A percentile compares a stretch with the other conserved stretches of the same genome.
phyloP scores from a whole-genome alignment of 345 rosid genomes.

The Erodium maritimum region DNA sequence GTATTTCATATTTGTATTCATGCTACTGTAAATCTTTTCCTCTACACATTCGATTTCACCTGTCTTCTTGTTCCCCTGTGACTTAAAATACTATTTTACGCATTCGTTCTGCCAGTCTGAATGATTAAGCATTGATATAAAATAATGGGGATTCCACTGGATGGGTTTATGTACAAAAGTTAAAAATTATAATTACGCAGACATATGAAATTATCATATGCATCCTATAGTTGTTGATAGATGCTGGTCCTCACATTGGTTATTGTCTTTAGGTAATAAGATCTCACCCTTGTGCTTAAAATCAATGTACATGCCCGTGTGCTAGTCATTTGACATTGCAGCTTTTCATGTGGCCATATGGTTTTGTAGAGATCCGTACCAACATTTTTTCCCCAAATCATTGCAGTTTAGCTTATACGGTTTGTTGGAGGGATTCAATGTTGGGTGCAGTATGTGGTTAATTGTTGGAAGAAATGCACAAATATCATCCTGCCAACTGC shows the following conservation, averaged over 20 bases:
- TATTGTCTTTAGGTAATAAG: not conserved
- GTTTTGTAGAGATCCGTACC: not conserved
- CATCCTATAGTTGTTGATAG: not conserved
- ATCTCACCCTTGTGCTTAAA: not conserved
- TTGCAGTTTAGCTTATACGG: conserved; percentile 30
- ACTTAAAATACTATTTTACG: not conserved
- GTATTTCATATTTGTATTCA: not conserved
- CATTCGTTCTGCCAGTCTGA: not conserved
- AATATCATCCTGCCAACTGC: conserved; percentile 87
- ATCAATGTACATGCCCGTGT: not conserved
- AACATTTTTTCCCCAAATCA: not conserved
- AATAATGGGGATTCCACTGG: not conserved
- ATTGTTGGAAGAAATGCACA: conserved; percentile 95
- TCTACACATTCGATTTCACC: too few relatives aligned
- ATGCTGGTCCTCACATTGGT: not conserved
- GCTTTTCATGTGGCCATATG: not conserved
- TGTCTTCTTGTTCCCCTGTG: too few relatives aligned
- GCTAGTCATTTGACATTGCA: not conserved
- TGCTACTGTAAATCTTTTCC: not conserved
- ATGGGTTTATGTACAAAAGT: not conserved
- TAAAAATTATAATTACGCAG: not conserved
- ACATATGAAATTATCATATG: not conserved
- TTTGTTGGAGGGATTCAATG: conserved; percentile 36
- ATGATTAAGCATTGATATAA: not conserved
- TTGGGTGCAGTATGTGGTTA: conserved; percentile 72